These are phyloP conservation scores for Phaffomyces antillensis DNA, from an alignment of 805 yeast genomes.

Conservation along the genomic window DNA sequence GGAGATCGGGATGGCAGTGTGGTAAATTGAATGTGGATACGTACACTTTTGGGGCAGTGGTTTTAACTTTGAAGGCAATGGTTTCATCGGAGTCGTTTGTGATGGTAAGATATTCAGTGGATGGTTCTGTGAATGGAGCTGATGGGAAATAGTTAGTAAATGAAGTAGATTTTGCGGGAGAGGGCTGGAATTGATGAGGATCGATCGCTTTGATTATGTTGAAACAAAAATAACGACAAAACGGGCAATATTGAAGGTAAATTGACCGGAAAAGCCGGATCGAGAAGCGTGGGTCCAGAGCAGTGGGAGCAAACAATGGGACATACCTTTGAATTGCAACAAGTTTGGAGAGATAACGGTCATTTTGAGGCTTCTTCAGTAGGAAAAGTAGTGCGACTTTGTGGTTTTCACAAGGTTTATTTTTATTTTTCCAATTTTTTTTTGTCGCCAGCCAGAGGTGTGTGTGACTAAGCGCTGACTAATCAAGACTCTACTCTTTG, in stretches of 20 bases:
- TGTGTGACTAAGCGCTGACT: conserved; percentile 1
- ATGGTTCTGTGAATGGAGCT: conserved; percentile 73
- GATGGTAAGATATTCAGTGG: conserved; percentile 48
- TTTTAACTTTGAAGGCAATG: conserved; percentile 91
- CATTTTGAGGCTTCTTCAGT: conserved; percentile 9
- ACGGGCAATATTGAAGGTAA: no score
- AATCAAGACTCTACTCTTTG: not conserved
- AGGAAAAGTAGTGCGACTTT: not conserved
- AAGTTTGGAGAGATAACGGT: conserved; percentile 67
- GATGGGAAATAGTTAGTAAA: not conserved
- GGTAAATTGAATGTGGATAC: conserved; percentile 7
- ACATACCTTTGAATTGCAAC: conserved; percentile 76
- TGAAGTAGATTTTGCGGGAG: not conserved
- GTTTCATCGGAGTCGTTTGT: conserved; percentile 52
- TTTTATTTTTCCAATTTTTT: not conserved
- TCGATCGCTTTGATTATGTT: not conserved
- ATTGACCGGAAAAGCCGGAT: no score
- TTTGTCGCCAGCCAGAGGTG: not conserved
- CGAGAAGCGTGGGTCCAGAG: no score
- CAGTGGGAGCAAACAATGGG: not conserved
- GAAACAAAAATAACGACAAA: not conserved
- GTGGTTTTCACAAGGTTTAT: not conserved
- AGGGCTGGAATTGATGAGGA: not conserved
- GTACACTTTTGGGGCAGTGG: conserved; percentile 90
- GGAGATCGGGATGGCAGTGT: no score